Conservation (phyloP, 495 filamentous ascomycete species). For the Trichocladium uniseriatum region DNA sequence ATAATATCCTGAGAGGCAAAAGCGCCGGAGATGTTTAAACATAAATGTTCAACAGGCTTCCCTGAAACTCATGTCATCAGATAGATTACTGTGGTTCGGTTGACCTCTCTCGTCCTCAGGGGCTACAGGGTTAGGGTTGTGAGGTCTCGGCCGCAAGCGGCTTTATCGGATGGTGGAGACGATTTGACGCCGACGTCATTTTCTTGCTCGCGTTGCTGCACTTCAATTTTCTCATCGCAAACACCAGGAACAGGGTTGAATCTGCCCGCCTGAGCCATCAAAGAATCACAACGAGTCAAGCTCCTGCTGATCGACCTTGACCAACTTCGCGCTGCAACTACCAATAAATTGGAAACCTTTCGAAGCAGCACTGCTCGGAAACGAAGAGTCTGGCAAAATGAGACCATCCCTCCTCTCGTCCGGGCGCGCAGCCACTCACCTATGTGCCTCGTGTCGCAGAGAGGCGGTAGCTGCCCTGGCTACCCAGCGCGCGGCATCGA, state of each 20-base stretch:
- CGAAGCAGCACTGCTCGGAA: background rate
- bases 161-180: background rate
- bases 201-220: background rate
- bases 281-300: background rate
- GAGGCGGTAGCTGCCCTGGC: conserved; percentile 2
- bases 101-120: no score
- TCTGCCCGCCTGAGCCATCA: background rate
- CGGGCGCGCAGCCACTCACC: conserved; percentile 9
- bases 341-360: background rate
- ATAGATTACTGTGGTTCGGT: no score
- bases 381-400: conserved; percentile 7
- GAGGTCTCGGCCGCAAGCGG: background rate
- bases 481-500: conserved; percentile 1
- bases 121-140: conserved; percentile 2
- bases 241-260: background rate
- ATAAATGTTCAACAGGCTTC: no score
- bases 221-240: background rate
- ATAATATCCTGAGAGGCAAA: no score
- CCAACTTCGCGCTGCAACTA: background rate
- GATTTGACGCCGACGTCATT: conserved; percentile 7
- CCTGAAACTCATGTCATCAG: no score
- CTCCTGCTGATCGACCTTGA: background rate
- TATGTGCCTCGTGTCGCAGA: conserved; percentile 22
- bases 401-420: conserved; percentile 14
- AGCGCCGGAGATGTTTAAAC: no score